These are phyloP conservation scores for Bretziella fagacearum DNA, from an alignment of 2,329 filamentous ascomycete genomes.

Conservation along the genomic window DNA sequence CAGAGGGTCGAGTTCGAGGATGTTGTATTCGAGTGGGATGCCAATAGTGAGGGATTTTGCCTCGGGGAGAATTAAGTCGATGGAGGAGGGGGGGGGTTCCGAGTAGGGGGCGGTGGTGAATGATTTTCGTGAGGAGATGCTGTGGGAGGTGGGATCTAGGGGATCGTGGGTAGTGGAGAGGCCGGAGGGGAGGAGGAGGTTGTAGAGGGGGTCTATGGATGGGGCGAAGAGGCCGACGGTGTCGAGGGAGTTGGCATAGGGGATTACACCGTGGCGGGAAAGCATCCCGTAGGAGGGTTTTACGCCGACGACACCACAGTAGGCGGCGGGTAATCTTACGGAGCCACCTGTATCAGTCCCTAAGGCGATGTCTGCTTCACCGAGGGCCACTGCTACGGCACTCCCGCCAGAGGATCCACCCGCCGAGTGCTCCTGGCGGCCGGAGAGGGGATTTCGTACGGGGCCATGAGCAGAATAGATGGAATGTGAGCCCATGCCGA, in stretches of 20 bases:
- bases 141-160: conserved; percentile 59
- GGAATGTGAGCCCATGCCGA: conserved; percentile 86
- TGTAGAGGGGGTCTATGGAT: conserved; percentile 32
- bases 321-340: conserved; percentile 72
- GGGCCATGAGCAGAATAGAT: conserved; percentile 49
- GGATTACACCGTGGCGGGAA: conserved; percentile 70
- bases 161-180: conserved; percentile 41
- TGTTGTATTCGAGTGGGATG: conserved; percentile 67
- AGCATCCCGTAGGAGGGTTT: conserved; percentile 85
- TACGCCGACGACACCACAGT: conserved; percentile 67
- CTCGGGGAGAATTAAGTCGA: conserved; percentile 11
- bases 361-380: conserved; percentile 45
- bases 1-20: conserved; percentile 53
- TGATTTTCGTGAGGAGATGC: conserved; percentile 34
- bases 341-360: conserved; percentile 92
- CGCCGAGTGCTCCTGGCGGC: conserved; percentile 37
- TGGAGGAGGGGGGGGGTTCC: conserved; percentile 26
- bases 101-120: conserved; percentile 22
- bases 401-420: conserved; percentile 91
- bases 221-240: conserved; percentile 64
- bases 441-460: conserved; percentile 32
- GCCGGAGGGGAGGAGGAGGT: conserved; percentile 33
- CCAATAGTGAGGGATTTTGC: conserved; percentile 31
- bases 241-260: conserved; percentile 84
- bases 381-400: conserved; percentile 60